Evolutionary conservation across 1,139 yeast genomes (phyloP).

Genomic region (Sugiyamaella sp.): DNA sequence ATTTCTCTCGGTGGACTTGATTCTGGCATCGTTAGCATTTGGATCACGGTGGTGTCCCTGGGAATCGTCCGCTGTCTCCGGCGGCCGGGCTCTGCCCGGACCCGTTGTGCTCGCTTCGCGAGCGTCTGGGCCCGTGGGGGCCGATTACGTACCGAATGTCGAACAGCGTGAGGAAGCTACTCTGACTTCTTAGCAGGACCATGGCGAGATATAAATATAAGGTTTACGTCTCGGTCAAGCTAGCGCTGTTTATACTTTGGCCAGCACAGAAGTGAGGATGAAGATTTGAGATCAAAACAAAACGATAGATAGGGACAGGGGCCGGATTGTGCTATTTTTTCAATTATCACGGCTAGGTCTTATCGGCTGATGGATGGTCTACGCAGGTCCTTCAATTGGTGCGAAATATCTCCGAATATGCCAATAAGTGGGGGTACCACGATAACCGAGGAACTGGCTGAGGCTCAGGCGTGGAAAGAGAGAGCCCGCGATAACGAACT

Average conservation of each 20-base stretch:
- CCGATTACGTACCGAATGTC: slow-evolving; percentile 32
- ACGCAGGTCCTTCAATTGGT: background rate
- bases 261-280: too few species aligned
- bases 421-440: background rate
- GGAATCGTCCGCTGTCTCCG: too few species aligned
- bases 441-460: background rate
- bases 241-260: too few species aligned
- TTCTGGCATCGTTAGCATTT: slow-evolving; percentile 20
- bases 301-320: too few species aligned
- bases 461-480: too few species aligned
- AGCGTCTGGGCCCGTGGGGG: background rate
- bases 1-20: slow-evolving; percentile 58
- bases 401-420: background rate
- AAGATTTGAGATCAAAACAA: too few species aligned
- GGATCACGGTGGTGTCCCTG: too few species aligned
- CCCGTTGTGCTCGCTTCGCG: background rate
- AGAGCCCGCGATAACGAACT: too few species aligned
- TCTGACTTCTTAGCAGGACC: slow-evolving; percentile 21
- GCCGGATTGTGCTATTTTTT: too few species aligned
- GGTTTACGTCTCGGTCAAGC: too few species aligned
- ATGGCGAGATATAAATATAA: slow-evolving; percentile 7
- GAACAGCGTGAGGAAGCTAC: slow-evolving; percentile 33
- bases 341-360: background rate
- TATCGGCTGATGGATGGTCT: background rate
- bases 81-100: background rate